Percentiles rank a stretch among this genome's conserved stretches.
Conservation (phyloP, 2,329 filamentous ascomycete species). For the Neurospora sp. region DNA sequence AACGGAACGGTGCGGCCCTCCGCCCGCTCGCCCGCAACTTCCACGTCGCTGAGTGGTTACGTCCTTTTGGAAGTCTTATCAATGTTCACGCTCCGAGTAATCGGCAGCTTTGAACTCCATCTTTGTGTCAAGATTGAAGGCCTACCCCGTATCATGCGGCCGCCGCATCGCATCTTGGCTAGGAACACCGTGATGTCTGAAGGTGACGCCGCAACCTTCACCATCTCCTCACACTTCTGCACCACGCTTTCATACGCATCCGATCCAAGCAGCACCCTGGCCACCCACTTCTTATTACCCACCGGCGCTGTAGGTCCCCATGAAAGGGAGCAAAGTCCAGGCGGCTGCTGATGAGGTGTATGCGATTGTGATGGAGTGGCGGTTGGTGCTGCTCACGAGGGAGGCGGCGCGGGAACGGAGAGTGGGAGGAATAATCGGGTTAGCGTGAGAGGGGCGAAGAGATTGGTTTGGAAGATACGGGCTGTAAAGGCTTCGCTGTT, state of each 20-base stretch:
- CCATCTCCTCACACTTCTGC: conserved; percentile 16
- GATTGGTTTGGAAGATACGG: conserved; percentile 6
- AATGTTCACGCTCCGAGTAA: neutral
- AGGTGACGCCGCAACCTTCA: conserved; percentile 8
- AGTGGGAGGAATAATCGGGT: conserved; percentile 9
- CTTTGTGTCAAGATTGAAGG: neutral
- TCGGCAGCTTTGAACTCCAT: neutral
- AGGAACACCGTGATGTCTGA: neutral
- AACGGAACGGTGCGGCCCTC: neutral
- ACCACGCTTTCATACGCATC: conserved; percentile 19
- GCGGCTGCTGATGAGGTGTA: conserved; percentile 21
- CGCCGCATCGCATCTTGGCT: neutral
- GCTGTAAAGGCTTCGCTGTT: conserved; percentile 3
- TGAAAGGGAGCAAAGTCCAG: conserved; percentile 22
- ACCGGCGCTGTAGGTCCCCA: conserved; percentile 22
- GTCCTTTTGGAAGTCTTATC: neutral
- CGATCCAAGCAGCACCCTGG: conserved; percentile 22
- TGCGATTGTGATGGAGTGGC: conserved; percentile 13
- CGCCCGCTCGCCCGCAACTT: neutral
- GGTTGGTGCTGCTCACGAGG: neutral
- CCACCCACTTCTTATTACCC: conserved; percentile 15
- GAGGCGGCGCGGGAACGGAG: conserved; percentile 1
- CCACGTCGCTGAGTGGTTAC: neutral
- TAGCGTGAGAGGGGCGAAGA: conserved; percentile 8
- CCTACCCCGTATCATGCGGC: neutral